Percentiles rank a stretch among this genome's conserved stretches.
Evolutionary conservation across 169 alveolate species (phyloP).

Genomic region (Plasmodium vivax): DNA sequence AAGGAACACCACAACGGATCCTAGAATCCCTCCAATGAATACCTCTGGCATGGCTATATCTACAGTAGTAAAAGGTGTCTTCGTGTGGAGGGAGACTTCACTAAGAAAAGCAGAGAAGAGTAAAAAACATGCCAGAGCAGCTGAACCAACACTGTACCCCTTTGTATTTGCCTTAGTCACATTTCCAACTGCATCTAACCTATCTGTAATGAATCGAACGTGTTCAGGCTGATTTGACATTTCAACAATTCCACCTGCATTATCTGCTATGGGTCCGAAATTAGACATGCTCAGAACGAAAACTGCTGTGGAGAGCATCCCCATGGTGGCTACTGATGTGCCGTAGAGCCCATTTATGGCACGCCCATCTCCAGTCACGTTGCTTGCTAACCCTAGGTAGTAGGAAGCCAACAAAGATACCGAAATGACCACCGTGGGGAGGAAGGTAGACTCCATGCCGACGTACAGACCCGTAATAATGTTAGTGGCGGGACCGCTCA

Average conservation of each 20-base stretch:
- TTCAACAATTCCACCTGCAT: slow-evolving; percentile 92
- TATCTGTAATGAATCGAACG: slow-evolving; percentile 88
- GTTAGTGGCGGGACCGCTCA: slow-evolving; percentile 91
- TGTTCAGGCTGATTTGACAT: slow-evolving; percentile 85
- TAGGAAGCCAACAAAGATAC: slow-evolving; percentile 78
- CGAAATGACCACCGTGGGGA: slow-evolving; percentile 83
- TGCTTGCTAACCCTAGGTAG: slow-evolving; percentile 73
- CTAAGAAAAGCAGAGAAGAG: slow-evolving; percentile 89
- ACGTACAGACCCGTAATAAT: slow-evolving; percentile 88
- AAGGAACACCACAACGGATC: slow-evolving; percentile 89
- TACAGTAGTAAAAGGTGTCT: slow-evolving; percentile 55
- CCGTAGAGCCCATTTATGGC: slow-evolving; percentile 87
- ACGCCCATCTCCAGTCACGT: slow-evolving; percentile 24
- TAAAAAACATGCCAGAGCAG: slow-evolving; percentile 89
- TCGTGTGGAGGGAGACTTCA: slow-evolving; percentile 73
- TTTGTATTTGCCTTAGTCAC: slow-evolving; percentile 91
- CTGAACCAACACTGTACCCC: slow-evolving; percentile 92
- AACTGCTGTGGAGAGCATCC: slow-evolving; percentile 88
- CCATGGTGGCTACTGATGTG: slow-evolving; percentile 91
- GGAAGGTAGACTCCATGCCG: slow-evolving; percentile 84
- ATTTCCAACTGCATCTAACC: slow-evolving; percentile 91
- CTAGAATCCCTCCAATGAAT: slow-evolving; percentile 87
- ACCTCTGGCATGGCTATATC: slow-evolving; percentile 83
- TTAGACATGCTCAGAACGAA: slow-evolving; percentile 85
- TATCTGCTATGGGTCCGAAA: slow-evolving; percentile 92